Evolutionary conservation across 2,329 filamentous ascomycete genomes (phyloP), one percentile per base, ranked within the genome.

Genomic region (Xylaria hypoxylon): DNA sequence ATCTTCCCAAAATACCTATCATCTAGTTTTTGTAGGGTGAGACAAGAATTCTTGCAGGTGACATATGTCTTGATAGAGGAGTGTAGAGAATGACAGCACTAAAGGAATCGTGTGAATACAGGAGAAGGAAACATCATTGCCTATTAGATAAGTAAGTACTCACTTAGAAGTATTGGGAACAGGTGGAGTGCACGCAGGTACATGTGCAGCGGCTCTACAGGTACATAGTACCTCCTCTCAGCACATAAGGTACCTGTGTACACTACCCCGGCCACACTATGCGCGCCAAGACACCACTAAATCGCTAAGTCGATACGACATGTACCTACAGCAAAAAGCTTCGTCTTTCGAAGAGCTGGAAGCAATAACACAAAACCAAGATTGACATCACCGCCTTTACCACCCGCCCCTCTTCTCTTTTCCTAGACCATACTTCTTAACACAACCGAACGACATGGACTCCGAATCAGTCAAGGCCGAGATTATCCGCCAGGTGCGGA

Each of bases 401-500:
- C 33, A 22, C 26, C 5, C 4, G 17, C 5, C 2, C n/a, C 17
- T 24, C 11, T 52, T 19, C 13, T 40, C 8, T 17, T 26, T 26
- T 7, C 2, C 11, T 5, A 33, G 11, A 47, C 15, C 33, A 65
- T 56, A 55, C 28, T 35, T 47, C 67, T 40, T 62, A 66, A 59
- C 71, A 73, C 60, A 59, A 67, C 70, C 73, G 13, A 13, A 33
- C 70, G 77, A 71, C 64, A 89, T 89, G 87, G 85, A 88, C 68
- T 89, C 87, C 77, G 84, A 82, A 71, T 77, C 80, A 61, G 80
- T 86, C 77, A 90, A 88, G 82, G 81, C 85, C 80, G 84, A 82
- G 77, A 85, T 92, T 65, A 87, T 91, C 77, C 84, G 87, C 79
- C 87, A 91, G 78, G 82, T 92, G 70, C 85, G 86, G 77, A 79